These are phyloP conservation scores for Francoa sonchifolia DNA, from an alignment of 441 rosid genomes.

Conservation along the genomic window DNA sequence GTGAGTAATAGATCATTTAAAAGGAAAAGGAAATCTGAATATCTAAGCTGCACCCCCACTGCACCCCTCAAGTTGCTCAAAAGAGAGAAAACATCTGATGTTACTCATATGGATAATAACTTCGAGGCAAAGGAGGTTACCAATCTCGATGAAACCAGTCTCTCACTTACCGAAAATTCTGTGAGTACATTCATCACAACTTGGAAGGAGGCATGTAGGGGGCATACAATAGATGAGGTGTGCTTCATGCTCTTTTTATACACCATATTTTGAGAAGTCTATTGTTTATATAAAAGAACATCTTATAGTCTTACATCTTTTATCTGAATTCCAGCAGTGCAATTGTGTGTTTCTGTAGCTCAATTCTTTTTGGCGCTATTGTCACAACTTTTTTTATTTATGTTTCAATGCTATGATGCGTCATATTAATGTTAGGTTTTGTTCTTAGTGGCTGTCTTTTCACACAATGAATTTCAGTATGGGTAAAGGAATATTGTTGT, in stretches of 20 bases:
- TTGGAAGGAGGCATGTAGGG: slow-evolving; percentile 79
- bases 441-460: no score
- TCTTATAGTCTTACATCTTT: no score
- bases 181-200: slow-evolving; percentile 56
- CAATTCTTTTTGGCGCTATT: no score
- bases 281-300: no score
- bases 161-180: slow-evolving; percentile 34
- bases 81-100: slow-evolving; percentile 18
- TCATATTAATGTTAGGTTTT: no score
- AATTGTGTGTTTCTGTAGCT: no score
- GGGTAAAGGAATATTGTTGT: no score
- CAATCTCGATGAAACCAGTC: slow-evolving; percentile 25
- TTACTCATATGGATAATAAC: slow-evolving; percentile 15
- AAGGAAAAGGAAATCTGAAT: slow-evolving; percentile 47
- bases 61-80: slow-evolving; percentile 28
- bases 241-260: slow-evolving; percentile 4
- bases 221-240: slow-evolving; percentile 42
- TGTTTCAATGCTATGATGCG: no score
- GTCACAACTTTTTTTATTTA: no score
- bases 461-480: no score
- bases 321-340: no score
- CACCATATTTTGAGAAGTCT: no score
- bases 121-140: slow-evolving; percentile 16
- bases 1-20: slow-evolving; percentile 7
- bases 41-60: slow-evolving; percentile 19